Evolutionary conservation across 2,329 filamentous ascomycete species (phyloP), one percentile per base, ranked within the genome.

Genomic region (Beauveria brongniartii): DNA sequence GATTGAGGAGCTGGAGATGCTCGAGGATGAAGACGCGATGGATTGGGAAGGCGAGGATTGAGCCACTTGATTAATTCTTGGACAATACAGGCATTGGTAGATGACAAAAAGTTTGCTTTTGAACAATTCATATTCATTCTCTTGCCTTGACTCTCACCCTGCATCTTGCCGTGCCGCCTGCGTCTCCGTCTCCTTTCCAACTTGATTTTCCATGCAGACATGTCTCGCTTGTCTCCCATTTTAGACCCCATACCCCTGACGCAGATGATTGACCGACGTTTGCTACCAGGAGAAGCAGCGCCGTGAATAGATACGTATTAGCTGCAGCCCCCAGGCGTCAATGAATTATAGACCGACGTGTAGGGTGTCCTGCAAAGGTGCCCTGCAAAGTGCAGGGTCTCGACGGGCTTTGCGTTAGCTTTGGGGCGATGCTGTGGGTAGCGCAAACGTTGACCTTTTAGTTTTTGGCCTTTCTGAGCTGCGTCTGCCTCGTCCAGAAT

Each of bases 321-420:
- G 2, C 74, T 76, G 37, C 72, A 69, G 37, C 75, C 76, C 76
- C 76, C 77, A 73, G 0, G 69, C 69, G n/a, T 74, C 68, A 43
- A 78, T 73, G 1, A 14, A 14, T 10, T 10, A 30, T 30, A 30
- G 9, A 2, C 22, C 28, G 28, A 30, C 1, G 28, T 10, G 3
- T 2, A 30, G 28, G 28, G 28, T 30, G 9, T 30, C 22, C 22
- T 22, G 22, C 22, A 22, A 22, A 22, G 22, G 22, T 22, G 22
- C 3, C 22, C 22, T 22, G 22, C 22, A 22, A 22, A 22, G 22
- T 22, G 22, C 22, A 3, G 22, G 22, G 22, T 2, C 22, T 3
- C 22, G 22, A 22, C 22, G 22, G 28, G 28, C 28, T 2, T 3
- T 30, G 2, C 28, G 9, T 10, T 30, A 2, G 28, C 28, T 30